These are phyloP conservation scores for Rubus idaeus DNA, from an alignment of 306 rosid species.

Conservation along the genomic window DNA sequence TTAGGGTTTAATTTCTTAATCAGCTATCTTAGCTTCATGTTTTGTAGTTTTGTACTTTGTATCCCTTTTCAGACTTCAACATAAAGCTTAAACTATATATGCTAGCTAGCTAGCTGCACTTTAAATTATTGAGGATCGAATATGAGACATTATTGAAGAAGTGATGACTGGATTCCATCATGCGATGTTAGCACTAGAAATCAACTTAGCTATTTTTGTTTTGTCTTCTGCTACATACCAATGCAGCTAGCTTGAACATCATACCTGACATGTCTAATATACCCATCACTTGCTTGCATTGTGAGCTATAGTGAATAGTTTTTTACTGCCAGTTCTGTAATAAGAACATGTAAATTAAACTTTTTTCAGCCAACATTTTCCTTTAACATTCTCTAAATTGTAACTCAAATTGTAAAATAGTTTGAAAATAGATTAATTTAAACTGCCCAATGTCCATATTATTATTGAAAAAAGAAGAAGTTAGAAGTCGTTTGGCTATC, in stretches of 20 bases:
- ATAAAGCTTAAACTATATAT: background rate
- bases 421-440: no score
- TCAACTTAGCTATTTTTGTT: background rate
- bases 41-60: no score
- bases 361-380: no score
- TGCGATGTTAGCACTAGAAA: constrained; percentile 5
- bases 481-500: no score
- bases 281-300: background rate
- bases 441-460: no score
- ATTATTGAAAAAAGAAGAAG: no score
- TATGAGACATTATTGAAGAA: constrained; percentile 1
- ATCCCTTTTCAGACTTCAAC: background rate
- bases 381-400: no score
- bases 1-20: background rate
- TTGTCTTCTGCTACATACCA: background rate
- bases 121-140: constrained; percentile 7
- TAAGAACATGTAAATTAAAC: background rate
- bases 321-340: background rate
- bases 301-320: background rate
- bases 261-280: background rate
- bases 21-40: background rate
- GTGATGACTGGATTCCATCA: constrained; percentile 2
- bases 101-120: background rate
- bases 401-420: no score
- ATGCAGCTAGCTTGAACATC: background rate